Evolutionary conservation across 2,329 filamentous ascomycete genomes (phyloP).

Genomic region (Stemphylium beticola): DNA sequence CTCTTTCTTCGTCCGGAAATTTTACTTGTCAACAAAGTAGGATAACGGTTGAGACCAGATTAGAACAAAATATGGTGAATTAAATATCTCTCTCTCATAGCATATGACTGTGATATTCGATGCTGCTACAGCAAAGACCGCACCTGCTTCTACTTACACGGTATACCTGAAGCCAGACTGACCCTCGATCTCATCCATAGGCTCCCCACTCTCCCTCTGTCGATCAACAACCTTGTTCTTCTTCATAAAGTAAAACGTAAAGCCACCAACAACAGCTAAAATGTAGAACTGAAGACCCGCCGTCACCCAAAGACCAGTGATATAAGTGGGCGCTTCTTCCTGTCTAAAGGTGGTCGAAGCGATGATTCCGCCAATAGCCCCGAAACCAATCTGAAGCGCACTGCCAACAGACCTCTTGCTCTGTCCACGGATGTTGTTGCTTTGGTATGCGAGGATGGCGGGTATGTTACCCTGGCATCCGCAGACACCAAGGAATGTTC

Average conservation of each 20-base stretch:
- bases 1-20: too few species aligned
- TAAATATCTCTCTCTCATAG: too few species aligned
- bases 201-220: conserved; percentile 19
- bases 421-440: conserved; percentile 33
- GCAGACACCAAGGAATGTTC: conserved; percentile 31
- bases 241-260: conserved; percentile 20
- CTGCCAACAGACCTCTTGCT: conserved; percentile 29
- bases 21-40: too few species aligned
- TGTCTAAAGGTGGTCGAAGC: conserved; percentile 29
- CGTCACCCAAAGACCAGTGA: conserved; percentile 27
- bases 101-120: too few species aligned
- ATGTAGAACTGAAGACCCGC: conserved; percentile 29
- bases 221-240: conserved; percentile 22
- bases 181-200: conserved; percentile 23
- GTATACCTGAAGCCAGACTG: conserved; percentile 30
- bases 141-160: neutral
- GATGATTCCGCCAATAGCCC: conserved; percentile 35
- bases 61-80: too few species aligned
- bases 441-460: conserved; percentile 34
- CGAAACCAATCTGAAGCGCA: conserved; percentile 32
- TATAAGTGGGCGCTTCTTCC: conserved; percentile 30
- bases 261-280: conserved; percentile 15
- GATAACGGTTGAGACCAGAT: too few species aligned
- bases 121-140: too few species aligned
- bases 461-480: conserved; percentile 30